phyloP scores from a whole-genome alignment of 2,329 filamentous ascomycete genomes.

The Colletotrichum tropicale region DNA sequence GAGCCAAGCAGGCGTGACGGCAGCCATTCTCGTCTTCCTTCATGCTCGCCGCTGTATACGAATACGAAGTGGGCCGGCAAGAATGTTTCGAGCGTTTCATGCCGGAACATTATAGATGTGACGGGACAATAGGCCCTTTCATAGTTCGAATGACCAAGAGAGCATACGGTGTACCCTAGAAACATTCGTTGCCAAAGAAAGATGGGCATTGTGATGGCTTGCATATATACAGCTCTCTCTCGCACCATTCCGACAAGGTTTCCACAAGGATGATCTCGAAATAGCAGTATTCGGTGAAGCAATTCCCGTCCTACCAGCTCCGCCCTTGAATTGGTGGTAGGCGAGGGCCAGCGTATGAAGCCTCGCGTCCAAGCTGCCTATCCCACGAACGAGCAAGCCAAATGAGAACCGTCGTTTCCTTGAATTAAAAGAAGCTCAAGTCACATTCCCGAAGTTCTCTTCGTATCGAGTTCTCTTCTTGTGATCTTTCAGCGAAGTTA shows the following conservation, averaged over 20 bases:
- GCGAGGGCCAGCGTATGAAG: background rate
- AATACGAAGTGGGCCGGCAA: background rate
- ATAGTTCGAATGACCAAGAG: background rate
- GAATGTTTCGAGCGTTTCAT: background rate
- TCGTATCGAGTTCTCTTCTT: too few species aligned
- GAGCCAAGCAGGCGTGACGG: background rate
- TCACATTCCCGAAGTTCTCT: background rate
- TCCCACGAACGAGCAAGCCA: background rate
- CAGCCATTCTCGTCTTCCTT: background rate
- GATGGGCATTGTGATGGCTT: background rate
- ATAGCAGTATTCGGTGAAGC: background rate
- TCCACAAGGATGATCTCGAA: rapidly evolving
- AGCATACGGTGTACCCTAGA: background rate
- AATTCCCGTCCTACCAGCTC: background rate
- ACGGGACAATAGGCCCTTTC: background rate
- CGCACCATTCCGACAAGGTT: background rate
- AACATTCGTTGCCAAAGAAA: background rate
- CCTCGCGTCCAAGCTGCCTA: background rate
- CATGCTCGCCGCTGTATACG: background rate
- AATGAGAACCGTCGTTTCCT: background rate
- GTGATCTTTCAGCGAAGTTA: background rate
- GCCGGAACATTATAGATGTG: background rate
- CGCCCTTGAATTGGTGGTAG: background rate
- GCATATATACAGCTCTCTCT: background rate
- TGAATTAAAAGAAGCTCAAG: background rate